phyloP scores from a whole-genome alignment of 768 basidiomycete species.

The Pholiota molesta region DNA sequence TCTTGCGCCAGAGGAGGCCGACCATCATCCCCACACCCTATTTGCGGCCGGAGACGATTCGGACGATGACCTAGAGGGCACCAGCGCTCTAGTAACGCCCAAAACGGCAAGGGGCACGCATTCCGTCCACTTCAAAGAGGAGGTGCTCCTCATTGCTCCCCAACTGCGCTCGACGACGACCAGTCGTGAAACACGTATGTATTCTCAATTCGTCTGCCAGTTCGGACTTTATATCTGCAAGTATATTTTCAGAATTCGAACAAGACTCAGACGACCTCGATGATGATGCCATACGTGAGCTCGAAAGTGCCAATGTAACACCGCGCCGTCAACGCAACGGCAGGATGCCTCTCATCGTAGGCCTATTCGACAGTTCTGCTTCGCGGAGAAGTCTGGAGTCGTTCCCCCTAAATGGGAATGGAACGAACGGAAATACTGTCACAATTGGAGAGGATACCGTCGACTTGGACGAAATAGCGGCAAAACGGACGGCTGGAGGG shows the following conservation, averaged over 20 bases:
- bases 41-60: constrained; percentile 60
- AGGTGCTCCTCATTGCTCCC: constrained; percentile 64
- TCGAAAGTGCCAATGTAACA: constrained; percentile 29
- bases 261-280: constrained; percentile 84
- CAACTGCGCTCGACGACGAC: constrained; percentile 70
- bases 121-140: constrained; percentile 66
- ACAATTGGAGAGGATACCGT: constrained; percentile 40
- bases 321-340: constrained; percentile 46
- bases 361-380: constrained; percentile 69
- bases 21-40: constrained; percentile 37
- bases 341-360: constrained; percentile 77
- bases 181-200: constrained; percentile 84
- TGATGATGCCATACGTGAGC: constrained; percentile 37
- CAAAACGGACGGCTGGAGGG: constrained; percentile 68
- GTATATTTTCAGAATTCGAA: constrained; percentile 66
- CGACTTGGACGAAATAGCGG: constrained; percentile 74
- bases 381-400: constrained; percentile 62
- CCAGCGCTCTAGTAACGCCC: constrained; percentile 28
- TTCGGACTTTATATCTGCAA: constrained; percentile 1
- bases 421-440: constrained; percentile 35
- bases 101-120: constrained; percentile 42
- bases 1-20: constrained; percentile 49
- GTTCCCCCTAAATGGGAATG: constrained; percentile 41
- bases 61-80: constrained; percentile 47
- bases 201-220: constrained; percentile 2